Evolutionary conservation across 257 asterid genomes (phyloP).

Genomic region (Ophiorrhiza pumila): DNA sequence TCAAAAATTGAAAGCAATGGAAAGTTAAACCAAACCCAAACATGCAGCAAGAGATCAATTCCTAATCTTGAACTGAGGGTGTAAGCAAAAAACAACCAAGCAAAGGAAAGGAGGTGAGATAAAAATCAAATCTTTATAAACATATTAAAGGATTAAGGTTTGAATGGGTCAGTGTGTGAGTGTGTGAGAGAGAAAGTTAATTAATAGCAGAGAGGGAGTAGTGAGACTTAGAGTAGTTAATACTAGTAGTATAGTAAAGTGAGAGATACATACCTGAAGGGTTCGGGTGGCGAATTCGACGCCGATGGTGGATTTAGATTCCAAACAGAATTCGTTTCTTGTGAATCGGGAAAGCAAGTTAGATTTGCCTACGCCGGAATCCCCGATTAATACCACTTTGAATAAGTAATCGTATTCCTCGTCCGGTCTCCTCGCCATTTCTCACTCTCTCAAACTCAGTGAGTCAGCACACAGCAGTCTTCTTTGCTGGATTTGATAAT

Average conservation of each 20-base stretch:
- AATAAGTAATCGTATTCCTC: constrained; percentile 54
- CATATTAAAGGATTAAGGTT: neutral
- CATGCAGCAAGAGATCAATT: neutral
- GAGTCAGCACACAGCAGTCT: no score
- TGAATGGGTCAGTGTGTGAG: neutral
- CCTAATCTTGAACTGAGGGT: neutral
- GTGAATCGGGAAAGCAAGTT: constrained; percentile 46
- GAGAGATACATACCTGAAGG: constrained; percentile 25
- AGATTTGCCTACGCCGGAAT: constrained; percentile 48
- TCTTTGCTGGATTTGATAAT: neutral
- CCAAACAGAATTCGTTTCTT: constrained; percentile 45
- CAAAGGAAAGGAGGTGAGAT: no score
- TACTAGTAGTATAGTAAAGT: no score
- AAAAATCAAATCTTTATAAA: neutral
- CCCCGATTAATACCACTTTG: constrained; percentile 47
- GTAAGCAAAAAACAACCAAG: no score
- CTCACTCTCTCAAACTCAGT: neutral
- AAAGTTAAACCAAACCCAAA: neutral
- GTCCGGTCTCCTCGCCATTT: constrained; percentile 50
- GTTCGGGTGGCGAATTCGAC: constrained; percentile 57
- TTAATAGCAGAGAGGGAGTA: neutral
- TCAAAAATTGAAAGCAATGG: neutral
- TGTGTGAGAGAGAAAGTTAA: neutral
- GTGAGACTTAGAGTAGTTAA: neutral
- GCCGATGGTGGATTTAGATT: constrained; percentile 53